Percentiles rank a stretch among this genome's conserved stretches.
Conservation (phyloP, 192 early-diverging fungal genomes). For the Umbelopsis vinacea region DNA sequence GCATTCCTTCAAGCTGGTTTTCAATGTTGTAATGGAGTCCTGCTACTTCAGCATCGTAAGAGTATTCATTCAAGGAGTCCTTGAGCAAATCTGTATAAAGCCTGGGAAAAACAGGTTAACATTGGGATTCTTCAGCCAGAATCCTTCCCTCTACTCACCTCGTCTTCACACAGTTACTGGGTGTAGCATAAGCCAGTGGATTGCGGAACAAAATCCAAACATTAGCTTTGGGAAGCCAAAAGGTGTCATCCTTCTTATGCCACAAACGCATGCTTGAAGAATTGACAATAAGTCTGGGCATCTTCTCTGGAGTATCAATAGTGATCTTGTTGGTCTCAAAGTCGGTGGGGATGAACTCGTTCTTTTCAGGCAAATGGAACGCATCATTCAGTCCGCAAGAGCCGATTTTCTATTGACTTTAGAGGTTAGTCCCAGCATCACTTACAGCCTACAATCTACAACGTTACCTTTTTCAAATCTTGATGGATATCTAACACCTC, state of each 20-base stretch:
- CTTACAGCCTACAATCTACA: too few species aligned
- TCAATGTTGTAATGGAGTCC: conserved; percentile 81
- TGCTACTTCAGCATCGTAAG: conserved; percentile 90
- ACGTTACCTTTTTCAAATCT: conserved; percentile 55
- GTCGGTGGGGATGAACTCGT: conserved; percentile 87
- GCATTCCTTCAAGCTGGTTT: conserved; percentile 71
- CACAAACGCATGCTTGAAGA: conserved; percentile 71
- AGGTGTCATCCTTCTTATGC: conserved; percentile 95
- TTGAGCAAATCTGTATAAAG: conserved; percentile 81
- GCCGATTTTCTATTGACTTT: conserved; percentile 31
- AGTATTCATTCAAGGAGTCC: conserved; percentile 84
- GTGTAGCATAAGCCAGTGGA: conserved; percentile 79
- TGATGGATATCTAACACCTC: conserved; percentile 59
- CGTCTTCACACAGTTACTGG: conserved; percentile 70
- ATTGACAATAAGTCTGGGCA: conserved; percentile 66
- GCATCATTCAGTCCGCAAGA: conserved; percentile 30
- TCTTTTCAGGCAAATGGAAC: conserved; percentile 61
- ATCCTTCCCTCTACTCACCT: conserved; percentile 15
- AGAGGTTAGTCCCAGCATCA: background rate
- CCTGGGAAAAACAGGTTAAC: background rate
- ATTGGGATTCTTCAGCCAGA: background rate
- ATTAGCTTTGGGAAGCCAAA: conserved; percentile 88
- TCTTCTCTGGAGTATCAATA: conserved; percentile 30
- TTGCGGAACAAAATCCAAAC: conserved; percentile 72
- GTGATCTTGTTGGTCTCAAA: conserved; percentile 65